Evolutionary conservation across 371 early-diverging fungal species (phyloP).

Genomic region (Amoeboaphelidium occidentale): DNA sequence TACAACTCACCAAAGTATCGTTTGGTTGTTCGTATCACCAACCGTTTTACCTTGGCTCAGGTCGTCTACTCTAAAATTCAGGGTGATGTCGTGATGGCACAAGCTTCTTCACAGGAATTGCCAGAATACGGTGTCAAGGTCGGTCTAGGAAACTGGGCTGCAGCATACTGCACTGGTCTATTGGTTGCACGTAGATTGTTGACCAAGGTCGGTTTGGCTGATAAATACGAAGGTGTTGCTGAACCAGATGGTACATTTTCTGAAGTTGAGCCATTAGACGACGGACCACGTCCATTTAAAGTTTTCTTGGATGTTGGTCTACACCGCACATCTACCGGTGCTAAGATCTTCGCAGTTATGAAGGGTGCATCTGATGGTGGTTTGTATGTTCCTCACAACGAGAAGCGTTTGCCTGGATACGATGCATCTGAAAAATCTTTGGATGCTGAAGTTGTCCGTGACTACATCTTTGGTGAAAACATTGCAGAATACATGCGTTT

Average conservation of each 20-base stretch:
- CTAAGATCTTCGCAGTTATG: constrained; percentile 96
- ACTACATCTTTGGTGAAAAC: constrained; percentile 97
- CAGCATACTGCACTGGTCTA: constrained; percentile 98
- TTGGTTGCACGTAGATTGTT: constrained; percentile 92
- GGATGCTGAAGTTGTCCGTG: constrained; percentile 83
- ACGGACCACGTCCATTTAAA: constrained; percentile 95
- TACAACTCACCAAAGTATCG: constrained; percentile 99
- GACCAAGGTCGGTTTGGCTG: constrained; percentile 77
- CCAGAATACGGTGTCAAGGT: constrained; percentile 93
- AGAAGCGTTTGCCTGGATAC: constrained; percentile 96
- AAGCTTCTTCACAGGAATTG: constrained; percentile 97
- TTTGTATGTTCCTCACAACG: constrained; percentile 91
- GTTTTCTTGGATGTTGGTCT: constrained; percentile 98
- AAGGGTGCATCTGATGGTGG: constrained; percentile 99
- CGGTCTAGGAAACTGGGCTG: constrained; percentile 99
- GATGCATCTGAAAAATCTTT: constrained; percentile 67
- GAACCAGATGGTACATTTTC: constrained; percentile 80
- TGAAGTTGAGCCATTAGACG: constrained; percentile 66
- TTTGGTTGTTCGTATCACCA: constrained; percentile 99
- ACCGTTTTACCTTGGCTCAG: constrained; percentile 93
- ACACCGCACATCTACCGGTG: constrained; percentile 95
- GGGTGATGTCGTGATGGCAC: constrained; percentile 92
- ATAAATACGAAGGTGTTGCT: constrained; percentile 83
- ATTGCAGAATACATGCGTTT: constrained; percentile 94
- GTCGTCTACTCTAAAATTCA: constrained; percentile 94